Evolutionary conservation across 2,329 filamentous ascomycete genomes (phyloP), one percentile per base, ranked within the genome.

Genomic region (Pseudogymnoascus sp.): DNA sequence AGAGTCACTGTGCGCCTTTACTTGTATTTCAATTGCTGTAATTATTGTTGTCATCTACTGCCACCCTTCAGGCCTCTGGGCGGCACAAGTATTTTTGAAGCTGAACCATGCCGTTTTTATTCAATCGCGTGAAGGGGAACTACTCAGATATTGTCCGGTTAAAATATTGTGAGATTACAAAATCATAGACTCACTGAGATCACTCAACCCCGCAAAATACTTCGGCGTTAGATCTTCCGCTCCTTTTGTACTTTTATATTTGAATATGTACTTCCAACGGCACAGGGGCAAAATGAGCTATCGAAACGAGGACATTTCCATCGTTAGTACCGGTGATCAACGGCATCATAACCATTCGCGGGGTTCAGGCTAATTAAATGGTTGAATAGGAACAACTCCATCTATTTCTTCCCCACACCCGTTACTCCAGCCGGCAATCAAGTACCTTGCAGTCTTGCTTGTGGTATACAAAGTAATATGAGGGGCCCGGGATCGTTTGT

Each of bases 301-400:
- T 56, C 29, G 26, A 56, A 56, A 56, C 33, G 50, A 56, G 26
- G 33, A 33, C 10, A 33, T 2, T 33, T 6, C 11, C 11, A 7
- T 33, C 21, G n/a, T 53, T 19, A 56, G 26, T n/a, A 33, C 50
- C 8, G 50, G 50, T 56, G 50, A 56, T 56, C n/a, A 8, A n/a
- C 50, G 29, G 50, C 50, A 33, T 19, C n/a, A 56, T 56, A 19
- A 33, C n/a, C 50, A 19, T 56, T 56, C 26, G 26, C 26, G 26
- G n/a, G 50, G 50, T 56, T 56, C 47, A 33, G 50, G 50, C 50
- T 56, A 56, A 56, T 56, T 33, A 13, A n/a, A 3, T 56, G 50
- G 50, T 56, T 56, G 50, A 56, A 56, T 56, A 56, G 50, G 50
- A 56, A 56, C 50, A 33, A 10, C 31, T 33, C 50, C 50, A 5